Evolutionary conservation across 306 rosid species (phyloP).

Genomic region (Inga oerstediana): DNA sequence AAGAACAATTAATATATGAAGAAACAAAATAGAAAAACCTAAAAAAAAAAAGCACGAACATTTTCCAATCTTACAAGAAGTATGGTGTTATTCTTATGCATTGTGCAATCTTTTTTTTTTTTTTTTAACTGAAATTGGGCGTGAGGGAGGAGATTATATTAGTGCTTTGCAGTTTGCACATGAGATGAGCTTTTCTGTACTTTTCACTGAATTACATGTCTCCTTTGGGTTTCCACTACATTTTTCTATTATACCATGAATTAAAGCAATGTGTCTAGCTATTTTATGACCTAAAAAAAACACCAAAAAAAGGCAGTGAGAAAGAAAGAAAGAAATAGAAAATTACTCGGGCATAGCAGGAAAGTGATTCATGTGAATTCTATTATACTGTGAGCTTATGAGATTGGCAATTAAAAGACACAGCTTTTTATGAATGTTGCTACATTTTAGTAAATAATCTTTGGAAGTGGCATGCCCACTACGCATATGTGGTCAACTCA

Average conservation of each 20-base stretch:
- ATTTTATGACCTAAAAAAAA: background rate
- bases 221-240: background rate
- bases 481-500: constrained; percentile 20
- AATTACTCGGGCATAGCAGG: background rate
- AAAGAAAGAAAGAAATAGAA: background rate
- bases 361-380: background rate
- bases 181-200: background rate
- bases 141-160: no score
- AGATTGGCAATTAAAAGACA: background rate
- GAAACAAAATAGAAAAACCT: no score
- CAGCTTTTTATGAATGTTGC: background rate
- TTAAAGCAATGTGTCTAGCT: background rate
- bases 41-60: background rate
- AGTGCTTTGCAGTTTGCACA: background rate
- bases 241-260: background rate
- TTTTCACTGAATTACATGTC: background rate
- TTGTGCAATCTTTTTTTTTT: no score
- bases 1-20: no score
- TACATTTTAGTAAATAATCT: background rate
- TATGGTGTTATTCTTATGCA: no score
- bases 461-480: constrained; percentile 1
- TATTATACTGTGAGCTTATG: background rate
- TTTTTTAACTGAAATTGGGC: no score
- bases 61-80: background rate
- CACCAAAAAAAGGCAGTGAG: no score